Conservation (phyloP, 768 basidiomycete species). For the Leccinum subgranulosum region DNA sequence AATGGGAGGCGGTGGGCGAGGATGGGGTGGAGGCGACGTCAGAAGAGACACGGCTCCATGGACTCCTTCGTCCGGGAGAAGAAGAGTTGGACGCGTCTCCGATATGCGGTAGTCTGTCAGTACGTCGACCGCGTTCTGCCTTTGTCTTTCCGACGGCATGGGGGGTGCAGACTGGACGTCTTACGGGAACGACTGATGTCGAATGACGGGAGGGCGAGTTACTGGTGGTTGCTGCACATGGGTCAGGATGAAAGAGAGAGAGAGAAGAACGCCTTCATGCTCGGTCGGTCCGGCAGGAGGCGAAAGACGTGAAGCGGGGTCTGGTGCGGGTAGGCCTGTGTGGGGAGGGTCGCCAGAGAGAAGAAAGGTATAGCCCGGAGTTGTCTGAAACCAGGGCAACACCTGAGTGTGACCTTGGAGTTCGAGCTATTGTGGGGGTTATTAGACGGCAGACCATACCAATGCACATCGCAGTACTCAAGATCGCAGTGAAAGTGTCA, state of each 20-base stretch:
- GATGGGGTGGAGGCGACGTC: constrained; percentile 23
- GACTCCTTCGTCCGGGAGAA: constrained; percentile 36
- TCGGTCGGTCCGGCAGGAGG: not conserved
- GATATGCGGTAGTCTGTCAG: constrained; percentile 14
- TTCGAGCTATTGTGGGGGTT: constrained; percentile 17
- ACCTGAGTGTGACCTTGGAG: constrained; percentile 23
- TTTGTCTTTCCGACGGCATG: constrained; percentile 19
- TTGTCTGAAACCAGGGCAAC: constrained; percentile 41
- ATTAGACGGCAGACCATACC: not conserved
- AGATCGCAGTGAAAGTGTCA: too few relatives aligned
- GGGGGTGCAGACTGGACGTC: constrained; percentile 23
- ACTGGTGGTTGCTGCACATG: constrained; percentile 1
- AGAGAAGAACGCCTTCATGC: constrained; percentile 11
- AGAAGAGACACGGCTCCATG: constrained; percentile 14
- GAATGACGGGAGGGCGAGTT: constrained; percentile 20
- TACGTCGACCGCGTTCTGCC: constrained; percentile 23
- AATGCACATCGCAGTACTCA: too few relatives aligned
- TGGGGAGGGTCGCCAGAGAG: constrained; percentile 38
- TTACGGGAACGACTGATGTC: constrained; percentile 30
- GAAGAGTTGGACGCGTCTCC: constrained; percentile 15
- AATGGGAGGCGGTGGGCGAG: constrained; percentile 21
- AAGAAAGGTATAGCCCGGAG: constrained; percentile 38
- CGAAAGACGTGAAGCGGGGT: not conserved
- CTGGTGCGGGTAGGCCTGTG: constrained; percentile 1
- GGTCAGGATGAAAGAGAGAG: constrained; percentile 14